phyloP scores from a whole-genome alignment of 2,329 filamentous ascomycete species.

The Venturia oleaginea region DNA sequence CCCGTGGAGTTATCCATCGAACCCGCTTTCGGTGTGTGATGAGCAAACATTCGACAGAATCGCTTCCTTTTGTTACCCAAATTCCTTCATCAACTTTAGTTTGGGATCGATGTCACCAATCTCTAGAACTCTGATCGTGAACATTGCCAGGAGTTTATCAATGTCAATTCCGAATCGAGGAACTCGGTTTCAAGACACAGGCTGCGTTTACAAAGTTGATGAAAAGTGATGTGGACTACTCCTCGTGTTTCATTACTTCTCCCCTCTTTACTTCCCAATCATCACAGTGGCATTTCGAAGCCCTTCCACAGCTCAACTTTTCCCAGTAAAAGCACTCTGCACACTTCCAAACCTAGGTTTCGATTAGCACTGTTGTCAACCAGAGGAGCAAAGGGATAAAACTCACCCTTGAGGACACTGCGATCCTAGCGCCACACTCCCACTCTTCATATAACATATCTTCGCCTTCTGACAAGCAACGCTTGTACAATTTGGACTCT shows the following conservation, averaged over 20 bases:
- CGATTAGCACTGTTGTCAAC: background rate
- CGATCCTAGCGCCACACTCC: conserved; percentile 42
- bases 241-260: background rate
- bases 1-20: too few species aligned
- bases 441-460: conserved; percentile 51
- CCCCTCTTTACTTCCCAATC: background rate
- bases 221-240: background rate
- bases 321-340: conserved; percentile 6
- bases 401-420: conserved; percentile 43
- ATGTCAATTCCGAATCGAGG: too few species aligned
- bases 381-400: background rate
- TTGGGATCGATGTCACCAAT: too few species aligned
- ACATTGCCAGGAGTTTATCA: too few species aligned
- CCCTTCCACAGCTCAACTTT: background rate
- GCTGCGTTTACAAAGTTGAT: too few species aligned
- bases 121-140: too few species aligned
- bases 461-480: conserved; percentile 44
- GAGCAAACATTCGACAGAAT: too few species aligned
- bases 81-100: too few species aligned
- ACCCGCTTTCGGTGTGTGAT: too few species aligned
- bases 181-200: too few species aligned
- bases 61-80: too few species aligned
- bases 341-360: conserved; percentile 1
- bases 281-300: background rate
- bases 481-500: conserved; percentile 44